Base-by-base conservation (phyloP, 441 rosid genomes). In the Eruca vesicaria region DNA sequence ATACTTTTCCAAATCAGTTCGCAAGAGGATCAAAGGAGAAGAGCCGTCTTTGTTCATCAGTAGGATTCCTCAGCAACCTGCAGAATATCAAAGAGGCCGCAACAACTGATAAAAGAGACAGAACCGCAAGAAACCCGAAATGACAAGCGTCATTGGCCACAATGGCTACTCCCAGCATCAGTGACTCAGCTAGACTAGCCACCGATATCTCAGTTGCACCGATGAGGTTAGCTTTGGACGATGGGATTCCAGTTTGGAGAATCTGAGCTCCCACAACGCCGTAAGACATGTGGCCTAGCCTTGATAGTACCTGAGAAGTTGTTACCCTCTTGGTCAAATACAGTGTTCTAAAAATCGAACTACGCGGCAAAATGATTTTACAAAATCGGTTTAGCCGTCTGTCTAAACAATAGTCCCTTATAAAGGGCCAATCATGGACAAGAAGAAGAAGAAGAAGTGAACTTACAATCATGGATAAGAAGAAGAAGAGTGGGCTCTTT, bases 211-310 rank as follows among this genome's bases (percentile, higher is more conserved):
- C 97, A 4, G 97, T 94, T 8, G 89, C 87, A 35, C 92, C 99
- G 1, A 94, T 94, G 58, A 94, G 97, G 72, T 94, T 94, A 45
- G 96, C 98, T 77, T 94, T 94, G 19, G 94, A 87, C 7, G 94
- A 86, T 36, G 99, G 97, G 62, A 87, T 90, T 38, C 97, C 98
- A 0, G 97, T 90, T 80, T 94, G 99, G 71, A 94, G 98, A 74
- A 94, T 94, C 83, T 92, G 99, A n/a, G 92, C 91, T 48, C 97
- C 97, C 12, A 92, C 88, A 36, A 92, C 82, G 45, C 90, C 98
- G 19, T 89, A 92, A 31, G 97, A 87, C 98, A 92, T 90, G 79
- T 94, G 93, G 31, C 99, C 97, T 73, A 94, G 83, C 82, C 99
- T 88, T 48, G 98, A 94, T 7, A 92, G 71, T 38, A 94, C 94